phyloP scores from a whole-genome alignment of 2,329 filamentous ascomycete species.

The Colletotrichum euphorbiae region DNA sequence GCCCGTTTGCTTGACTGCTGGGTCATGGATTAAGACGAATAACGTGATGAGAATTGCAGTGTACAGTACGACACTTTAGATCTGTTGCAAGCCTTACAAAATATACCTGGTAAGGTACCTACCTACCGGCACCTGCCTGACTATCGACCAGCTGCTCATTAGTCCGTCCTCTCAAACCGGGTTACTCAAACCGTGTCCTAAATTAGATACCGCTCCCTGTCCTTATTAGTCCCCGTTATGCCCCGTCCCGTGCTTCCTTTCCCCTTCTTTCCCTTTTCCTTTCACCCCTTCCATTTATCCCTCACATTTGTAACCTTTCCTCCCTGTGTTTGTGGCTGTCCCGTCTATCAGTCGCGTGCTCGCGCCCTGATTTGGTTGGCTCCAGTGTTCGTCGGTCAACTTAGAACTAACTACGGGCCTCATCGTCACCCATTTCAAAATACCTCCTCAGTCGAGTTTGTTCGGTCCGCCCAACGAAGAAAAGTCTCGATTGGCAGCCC shows the following conservation, averaged over 20 bases:
- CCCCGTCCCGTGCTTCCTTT: conserved; percentile 12
- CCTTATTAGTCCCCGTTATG: background rate
- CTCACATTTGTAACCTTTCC: background rate
- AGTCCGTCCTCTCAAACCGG: conserved; percentile 34
- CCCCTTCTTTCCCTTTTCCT: conserved; percentile 1
- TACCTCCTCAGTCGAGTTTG: conserved; percentile 34
- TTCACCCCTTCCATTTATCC: background rate
- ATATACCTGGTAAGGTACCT: background rate
- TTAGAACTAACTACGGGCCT: background rate
- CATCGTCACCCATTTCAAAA: conserved; percentile 23
- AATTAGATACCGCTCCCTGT: conserved; percentile 25
- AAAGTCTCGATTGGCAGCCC: background rate
- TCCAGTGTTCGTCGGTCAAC: background rate
- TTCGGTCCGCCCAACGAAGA: too few relatives aligned
- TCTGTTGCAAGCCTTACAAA: background rate
- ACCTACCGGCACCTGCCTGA: conserved; percentile 3
- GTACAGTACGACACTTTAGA: too few relatives aligned
- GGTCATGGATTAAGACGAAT: too few relatives aligned
- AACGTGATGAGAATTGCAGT: too few relatives aligned
- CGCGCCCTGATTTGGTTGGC: conserved; percentile 14
- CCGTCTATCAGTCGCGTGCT: conserved; percentile 22
- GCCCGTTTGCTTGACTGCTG: background rate
- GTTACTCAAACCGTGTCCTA: conserved; percentile 28
- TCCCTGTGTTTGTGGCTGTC: background rate
- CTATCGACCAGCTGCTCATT: conserved; percentile 28